Evolutionary conservation across 305 asterid species (phyloP).

Genomic region (Fraxinus greggii): DNA sequence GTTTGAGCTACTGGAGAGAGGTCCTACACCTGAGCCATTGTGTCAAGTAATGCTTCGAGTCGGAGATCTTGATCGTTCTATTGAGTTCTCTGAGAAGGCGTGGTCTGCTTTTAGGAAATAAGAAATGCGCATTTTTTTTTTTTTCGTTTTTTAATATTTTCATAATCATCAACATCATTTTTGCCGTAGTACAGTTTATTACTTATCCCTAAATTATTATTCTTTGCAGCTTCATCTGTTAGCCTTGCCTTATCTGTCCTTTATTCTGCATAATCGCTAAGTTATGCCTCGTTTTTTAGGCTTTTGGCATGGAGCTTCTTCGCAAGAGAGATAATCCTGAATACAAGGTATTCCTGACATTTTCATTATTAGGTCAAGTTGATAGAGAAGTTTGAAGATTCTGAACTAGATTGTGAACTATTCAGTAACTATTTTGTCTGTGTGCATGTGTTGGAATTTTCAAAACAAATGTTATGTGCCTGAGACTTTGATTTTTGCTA

Average conservation of each 20-base stretch:
- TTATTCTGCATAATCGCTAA: slow-evolving; percentile 1
- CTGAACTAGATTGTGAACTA: neutral
- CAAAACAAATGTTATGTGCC: neutral
- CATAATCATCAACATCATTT: slow-evolving; percentile 7
- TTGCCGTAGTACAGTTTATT: neutral
- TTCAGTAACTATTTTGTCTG: slow-evolving; percentile 1
- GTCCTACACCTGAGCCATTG: slow-evolving; percentile 92
- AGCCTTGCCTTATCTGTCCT: neutral
- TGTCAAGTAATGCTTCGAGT: slow-evolving; percentile 99
- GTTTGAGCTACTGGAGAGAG: slow-evolving; percentile 94
- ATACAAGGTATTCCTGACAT: slow-evolving; percentile 61
- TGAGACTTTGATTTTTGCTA: neutral
- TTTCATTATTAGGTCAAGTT: slow-evolving; percentile 18
- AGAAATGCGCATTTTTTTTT: neutral
- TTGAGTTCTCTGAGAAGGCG: slow-evolving; percentile 87
- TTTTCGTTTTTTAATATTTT: neutral
- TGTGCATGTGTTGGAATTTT: neutral
- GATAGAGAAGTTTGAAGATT: neutral
- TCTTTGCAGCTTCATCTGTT: neutral
- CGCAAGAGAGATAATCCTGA: slow-evolving; percentile 94
- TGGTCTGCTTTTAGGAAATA: neutral
- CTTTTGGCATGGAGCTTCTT: slow-evolving; percentile 95
- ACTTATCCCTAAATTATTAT: neutral
- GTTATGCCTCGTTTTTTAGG: slow-evolving; percentile 40
- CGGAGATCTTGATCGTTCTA: slow-evolving; percentile 93